These are phyloP conservation scores for Globisporangium lucens DNA, from an alignment of 352 stramenopile genomes.

Conservation along the genomic window DNA sequence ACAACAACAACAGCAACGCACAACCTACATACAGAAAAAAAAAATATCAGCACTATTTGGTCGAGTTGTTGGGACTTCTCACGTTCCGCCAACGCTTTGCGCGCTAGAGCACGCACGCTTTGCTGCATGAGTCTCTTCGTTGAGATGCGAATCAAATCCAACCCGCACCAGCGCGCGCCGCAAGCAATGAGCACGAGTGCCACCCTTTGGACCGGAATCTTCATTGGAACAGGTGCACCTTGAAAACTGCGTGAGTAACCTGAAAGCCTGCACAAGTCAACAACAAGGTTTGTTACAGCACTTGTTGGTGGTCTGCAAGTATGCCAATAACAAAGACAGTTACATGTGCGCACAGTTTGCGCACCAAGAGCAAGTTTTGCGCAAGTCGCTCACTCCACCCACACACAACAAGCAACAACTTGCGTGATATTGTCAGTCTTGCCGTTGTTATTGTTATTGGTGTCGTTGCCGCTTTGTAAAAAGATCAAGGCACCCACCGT, in stretches of 20 bases:
- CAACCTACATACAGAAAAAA: neutral
- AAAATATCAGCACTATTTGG: neutral
- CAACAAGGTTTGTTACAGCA: neutral
- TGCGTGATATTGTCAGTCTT: neutral
- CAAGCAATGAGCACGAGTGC: neutral
- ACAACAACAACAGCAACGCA: neutral
- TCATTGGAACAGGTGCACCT: neutral
- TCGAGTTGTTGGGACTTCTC: neutral
- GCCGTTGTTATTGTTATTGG: neutral
- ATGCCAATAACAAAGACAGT: neutral
- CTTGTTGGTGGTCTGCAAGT: too few species aligned
- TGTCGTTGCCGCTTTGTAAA: neutral
- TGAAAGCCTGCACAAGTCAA: neutral
- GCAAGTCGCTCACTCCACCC: neutral
- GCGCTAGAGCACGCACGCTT: neutral
- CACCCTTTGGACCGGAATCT: neutral
- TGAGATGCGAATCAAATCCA: neutral
- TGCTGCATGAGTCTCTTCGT: neutral
- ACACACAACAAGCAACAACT: neutral
- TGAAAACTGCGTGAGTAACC: neutral
- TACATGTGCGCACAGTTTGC: neutral
- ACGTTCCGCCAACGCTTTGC: neutral
- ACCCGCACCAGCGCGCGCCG: neutral
- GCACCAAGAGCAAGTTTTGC: neutral
- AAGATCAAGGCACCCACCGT: neutral